Evolutionary conservation across 1,284 basidiomycete species (phyloP), one percentile per base, ranked within the genome.

Genomic region (Cutaneotrichosporon dermatis): DNA sequence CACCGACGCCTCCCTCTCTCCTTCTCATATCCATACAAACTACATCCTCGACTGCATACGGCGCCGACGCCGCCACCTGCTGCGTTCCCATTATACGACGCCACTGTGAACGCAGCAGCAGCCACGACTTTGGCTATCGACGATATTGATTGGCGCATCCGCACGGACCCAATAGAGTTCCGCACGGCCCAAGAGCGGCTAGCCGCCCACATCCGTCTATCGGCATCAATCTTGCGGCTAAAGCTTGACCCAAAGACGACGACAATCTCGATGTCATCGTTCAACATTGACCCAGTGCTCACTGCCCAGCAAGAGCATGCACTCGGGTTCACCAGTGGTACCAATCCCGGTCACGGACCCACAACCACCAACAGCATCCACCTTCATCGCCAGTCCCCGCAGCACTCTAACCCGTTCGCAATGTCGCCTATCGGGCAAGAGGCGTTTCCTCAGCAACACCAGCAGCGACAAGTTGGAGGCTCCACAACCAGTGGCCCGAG

Each of bases 221-320:
- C 25, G 25, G 25, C 25, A 25, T 25, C 25, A 25, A 25, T 25
- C 25, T 25, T 25, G 25, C 25, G 25, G 25, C 25, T 25, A 25
- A 25, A 25, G 25, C 25, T 25, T 25, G 25, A 25, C 25, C 25
- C 25, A 25, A 25, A 25, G 25, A 25, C 25, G 25, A 25, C 43
- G 13, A 16, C 43, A 15, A 6, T 44, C n/a, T 44, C 15, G n/a
- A 46, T 46, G 44, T 33, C 44, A 15, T 46, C 44, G 44, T 46
- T 15, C 16, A 50, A 50, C 48, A 25, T 50, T 33, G 48, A 50
- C 48, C 48, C 48, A 37, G 48, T 50, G 48, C 48, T 50, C 12
- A 34, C 48, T 15, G 48, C 48, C 4, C 35, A 35, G 33, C 39
- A 40, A 40, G 39, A 40, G 39, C 39, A 40, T 40, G 48, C 48